Conservation (phyloP, 108 stramenopile species). For the Fragilaria crotonensis region DNA sequence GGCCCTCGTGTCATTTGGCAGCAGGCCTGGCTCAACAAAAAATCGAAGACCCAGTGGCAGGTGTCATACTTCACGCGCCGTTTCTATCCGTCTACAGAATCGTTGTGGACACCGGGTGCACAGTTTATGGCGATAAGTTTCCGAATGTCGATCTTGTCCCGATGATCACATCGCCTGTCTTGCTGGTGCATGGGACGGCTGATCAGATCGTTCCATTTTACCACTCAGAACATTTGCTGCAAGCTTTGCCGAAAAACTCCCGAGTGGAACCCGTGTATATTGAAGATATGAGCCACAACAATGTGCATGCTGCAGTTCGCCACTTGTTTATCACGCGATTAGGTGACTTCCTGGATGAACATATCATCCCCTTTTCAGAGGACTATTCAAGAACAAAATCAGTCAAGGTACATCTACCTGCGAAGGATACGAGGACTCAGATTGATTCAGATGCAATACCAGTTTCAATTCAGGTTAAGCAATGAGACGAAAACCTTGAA, state of each 20-base stretch:
- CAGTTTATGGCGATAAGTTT: conserved; percentile 92
- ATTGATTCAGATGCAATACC: too few relatives aligned
- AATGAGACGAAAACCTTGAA: too few relatives aligned
- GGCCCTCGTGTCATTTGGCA: conserved; percentile 93
- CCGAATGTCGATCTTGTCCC: conserved; percentile 89
- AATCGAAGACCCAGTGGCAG: conserved; percentile 61
- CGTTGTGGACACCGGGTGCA: conserved; percentile 89
- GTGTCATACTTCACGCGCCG: conserved; percentile 93
- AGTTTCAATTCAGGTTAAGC: too few relatives aligned
- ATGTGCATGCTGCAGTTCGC: conserved; percentile 74
- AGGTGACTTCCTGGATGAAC: conserved; percentile 63
- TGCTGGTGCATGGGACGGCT: conserved; percentile 90
- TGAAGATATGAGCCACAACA: conserved; percentile 90
- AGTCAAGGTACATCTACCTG: too few relatives aligned
- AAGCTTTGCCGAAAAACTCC: conserved; percentile 45
- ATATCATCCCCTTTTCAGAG: conserved; percentile 45
- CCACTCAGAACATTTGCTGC: conserved; percentile 77
- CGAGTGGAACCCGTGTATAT: conserved; percentile 73
- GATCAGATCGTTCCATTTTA: conserved; percentile 94
- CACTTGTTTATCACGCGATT: conserved; percentile 74
- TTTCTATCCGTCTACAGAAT: conserved; percentile 92
- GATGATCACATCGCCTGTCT: conserved; percentile 57
- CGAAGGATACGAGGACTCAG: too few relatives aligned
- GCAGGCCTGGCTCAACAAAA: conserved; percentile 54
- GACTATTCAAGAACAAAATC: too few relatives aligned